Evolutionary conservation across 1,284 basidiomycete genomes (phyloP), one percentile per base, ranked within the genome.

Genomic region (Violaceomyces palustris): DNA sequence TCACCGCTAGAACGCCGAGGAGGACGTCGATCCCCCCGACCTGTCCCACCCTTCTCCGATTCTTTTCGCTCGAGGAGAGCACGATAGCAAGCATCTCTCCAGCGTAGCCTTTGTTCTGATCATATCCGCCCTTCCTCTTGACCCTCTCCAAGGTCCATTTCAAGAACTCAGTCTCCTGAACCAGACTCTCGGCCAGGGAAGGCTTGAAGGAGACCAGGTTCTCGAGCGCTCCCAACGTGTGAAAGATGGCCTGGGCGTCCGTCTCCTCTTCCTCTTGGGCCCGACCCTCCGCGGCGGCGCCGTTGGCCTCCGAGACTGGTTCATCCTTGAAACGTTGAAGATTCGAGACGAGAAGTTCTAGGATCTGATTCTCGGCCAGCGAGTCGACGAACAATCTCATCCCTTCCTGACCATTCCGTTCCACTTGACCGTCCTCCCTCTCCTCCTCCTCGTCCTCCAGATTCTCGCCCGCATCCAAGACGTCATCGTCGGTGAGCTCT

Each of bases 401-500:
- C 25, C 27, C 43, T 9, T 24, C 31, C 28, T 30, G 24, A 4
- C 32, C 49, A 4, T 43, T 42, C 75, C 2, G 38, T 82, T 82
- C 31, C n/a, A 79, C 79, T 39, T 83, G 76, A 14, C 64, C 64
- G n/a, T 74, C 81, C 11, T 74, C 77, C 38, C n/a, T 35, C 10
- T 81, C 81, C 14, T 78, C 81, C 3, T 82, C 81, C n/a, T 85
- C 83, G 2, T 81, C 81, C 17, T 22, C 35, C 27, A 28, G 19
- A 12, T 82, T 83, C 8, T 84, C 84, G 6, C 76, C 81, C 44
- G 85, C 86, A 29, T 85, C 84, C 2, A 87, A 85, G 2, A 89
- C 88, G 67, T 98, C 93, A 72, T 97, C 93, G 64, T 98, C 93
- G 0, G 91, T 93, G 48, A 97, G 78, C 74, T 98, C 94, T 65